These are phyloP conservation scores for Globisporangium mamillatum DNA, from an alignment of 352 stramenopile species.

Conservation along the genomic window DNA sequence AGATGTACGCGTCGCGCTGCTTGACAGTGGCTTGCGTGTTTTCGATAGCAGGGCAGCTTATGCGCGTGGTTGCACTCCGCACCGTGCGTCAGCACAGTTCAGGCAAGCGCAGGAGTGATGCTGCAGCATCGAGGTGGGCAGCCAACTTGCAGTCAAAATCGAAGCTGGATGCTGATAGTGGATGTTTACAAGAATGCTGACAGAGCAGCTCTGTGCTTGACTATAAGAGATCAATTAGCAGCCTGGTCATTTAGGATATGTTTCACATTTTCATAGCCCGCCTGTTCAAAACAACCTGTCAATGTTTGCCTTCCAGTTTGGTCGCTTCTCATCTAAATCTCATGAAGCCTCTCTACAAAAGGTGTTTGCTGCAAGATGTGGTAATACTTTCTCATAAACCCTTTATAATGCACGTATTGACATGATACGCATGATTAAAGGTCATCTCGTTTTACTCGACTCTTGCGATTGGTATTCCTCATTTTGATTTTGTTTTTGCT, in stretches of 20 bases:
- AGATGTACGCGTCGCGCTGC: background rate
- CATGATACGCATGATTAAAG: background rate
- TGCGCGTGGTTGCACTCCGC: background rate
- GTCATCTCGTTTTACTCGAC: background rate
- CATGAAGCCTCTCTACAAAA: no score
- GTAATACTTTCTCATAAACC: no score
- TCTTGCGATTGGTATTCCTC: background rate
- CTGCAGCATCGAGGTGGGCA: background rate
- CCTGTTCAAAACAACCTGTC: no score
- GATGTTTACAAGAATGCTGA: background rate
- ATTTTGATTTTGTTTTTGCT: background rate
- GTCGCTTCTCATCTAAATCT: no score
- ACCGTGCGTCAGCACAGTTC: background rate
- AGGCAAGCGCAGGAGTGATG: background rate
- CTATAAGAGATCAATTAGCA: no score
- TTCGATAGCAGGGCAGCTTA: background rate
- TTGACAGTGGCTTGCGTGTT: background rate
- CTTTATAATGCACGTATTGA: no score
- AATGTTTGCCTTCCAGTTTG: no score
- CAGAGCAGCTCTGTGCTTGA: background rate
- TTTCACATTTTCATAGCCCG: no score
- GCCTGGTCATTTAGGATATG: no score
- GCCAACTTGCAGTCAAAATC: background rate
- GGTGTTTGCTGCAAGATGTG: no score
- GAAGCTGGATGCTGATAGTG: no score